Conservation (phyloP, 2,329 filamentous ascomycete genomes). For the Diaporthe citri region DNA sequence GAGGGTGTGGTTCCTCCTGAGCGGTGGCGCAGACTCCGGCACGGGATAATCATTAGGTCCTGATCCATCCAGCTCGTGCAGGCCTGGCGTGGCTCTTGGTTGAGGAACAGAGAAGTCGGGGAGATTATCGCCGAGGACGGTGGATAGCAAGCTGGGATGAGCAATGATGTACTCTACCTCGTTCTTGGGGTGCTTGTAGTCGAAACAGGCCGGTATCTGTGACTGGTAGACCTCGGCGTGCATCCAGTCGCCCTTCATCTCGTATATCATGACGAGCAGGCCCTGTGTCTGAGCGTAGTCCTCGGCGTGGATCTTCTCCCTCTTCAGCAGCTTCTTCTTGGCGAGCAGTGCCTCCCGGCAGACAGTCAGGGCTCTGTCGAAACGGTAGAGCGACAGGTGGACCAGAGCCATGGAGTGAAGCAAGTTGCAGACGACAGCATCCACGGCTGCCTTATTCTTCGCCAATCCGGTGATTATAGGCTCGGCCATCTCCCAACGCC, state of each 20-base stretch:
- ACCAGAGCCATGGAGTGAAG: conserved; percentile 44
- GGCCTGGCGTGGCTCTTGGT: background rate
- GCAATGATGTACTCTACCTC: conserved; percentile 24
- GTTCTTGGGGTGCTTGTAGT: conserved; percentile 22
- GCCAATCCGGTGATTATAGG: conserved; percentile 40
- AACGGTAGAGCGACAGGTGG: conserved; percentile 42
- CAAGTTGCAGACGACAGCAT: conserved; percentile 43
- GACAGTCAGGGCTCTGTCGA: conserved; percentile 43
- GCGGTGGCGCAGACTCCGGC: background rate
- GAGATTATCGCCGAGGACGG: conserved; percentile 3
- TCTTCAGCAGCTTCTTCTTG: conserved; percentile 44
- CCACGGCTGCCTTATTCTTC: conserved; percentile 35
- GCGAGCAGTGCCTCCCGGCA: conserved; percentile 44
- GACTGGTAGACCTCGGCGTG: conserved; percentile 44
- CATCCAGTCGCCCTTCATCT: conserved; percentile 44
- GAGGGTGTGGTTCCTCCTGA: background rate
- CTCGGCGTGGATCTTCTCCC: conserved; percentile 17
- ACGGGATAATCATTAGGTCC: background rate
- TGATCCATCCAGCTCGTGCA: background rate
- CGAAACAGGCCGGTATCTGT: conserved; percentile 35
- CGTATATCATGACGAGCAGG: conserved; percentile 44
- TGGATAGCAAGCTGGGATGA: conserved; percentile 7
- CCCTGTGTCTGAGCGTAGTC: conserved; percentile 44
- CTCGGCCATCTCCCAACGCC: conserved; percentile 43
- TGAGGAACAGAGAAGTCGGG: background rate